Percentiles rank a stretch among this genome's conserved stretches.
phyloP scores from a whole-genome alignment of 495 filamentous ascomycete genomes.

The Aspergillus leporis region DNA sequence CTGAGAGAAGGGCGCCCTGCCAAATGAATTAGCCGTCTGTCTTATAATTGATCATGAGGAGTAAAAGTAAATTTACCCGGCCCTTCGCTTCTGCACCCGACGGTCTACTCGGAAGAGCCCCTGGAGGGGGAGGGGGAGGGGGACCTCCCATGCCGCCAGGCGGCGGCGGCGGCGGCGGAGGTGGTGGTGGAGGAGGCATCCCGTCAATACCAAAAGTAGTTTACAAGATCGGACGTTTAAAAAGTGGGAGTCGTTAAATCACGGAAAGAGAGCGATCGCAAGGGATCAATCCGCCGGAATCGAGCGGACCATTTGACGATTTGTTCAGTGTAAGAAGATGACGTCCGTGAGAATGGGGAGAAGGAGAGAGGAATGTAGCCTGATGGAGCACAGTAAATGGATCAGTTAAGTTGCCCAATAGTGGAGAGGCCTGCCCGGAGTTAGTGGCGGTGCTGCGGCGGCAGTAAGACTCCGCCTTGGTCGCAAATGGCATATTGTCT shows the following conservation, averaged over 20 bases:
- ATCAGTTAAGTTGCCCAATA: neutral
- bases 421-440: slow-evolving; percentile 5
- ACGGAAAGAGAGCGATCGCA: slow-evolving; percentile 13
- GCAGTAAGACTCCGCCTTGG: slow-evolving; percentile 24
- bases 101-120: slow-evolving; percentile 48
- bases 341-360: neutral
- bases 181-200: slow-evolving; percentile 70
- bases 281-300: slow-evolving; percentile 16
- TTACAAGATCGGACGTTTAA: slow-evolving; percentile 14
- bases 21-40: slow-evolving; percentile 31
- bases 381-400: neutral
- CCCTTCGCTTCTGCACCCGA: slow-evolving; percentile 48
- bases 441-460: slow-evolving; percentile 19
- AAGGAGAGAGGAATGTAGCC: slow-evolving; percentile 12
- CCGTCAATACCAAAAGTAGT: slow-evolving; percentile 16
- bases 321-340: neutral
- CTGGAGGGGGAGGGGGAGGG: slow-evolving; percentile 66
- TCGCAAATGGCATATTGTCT: neutral
- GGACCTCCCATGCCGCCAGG: slow-evolving; percentile 65
- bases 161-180: slow-evolving; percentile 66
- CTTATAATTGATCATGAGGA: neutral
- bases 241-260: slow-evolving; percentile 4
- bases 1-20: slow-evolving; percentile 83
- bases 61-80: slow-evolving; percentile 51
- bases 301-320: slow-evolving; percentile 13